Percentiles rank a stretch among this genome's conserved stretches.
These are phyloP conservation scores for Batkoa obscura DNA, from an alignment of 371 early-diverging fungal genomes.

Conservation along the genomic window DNA sequence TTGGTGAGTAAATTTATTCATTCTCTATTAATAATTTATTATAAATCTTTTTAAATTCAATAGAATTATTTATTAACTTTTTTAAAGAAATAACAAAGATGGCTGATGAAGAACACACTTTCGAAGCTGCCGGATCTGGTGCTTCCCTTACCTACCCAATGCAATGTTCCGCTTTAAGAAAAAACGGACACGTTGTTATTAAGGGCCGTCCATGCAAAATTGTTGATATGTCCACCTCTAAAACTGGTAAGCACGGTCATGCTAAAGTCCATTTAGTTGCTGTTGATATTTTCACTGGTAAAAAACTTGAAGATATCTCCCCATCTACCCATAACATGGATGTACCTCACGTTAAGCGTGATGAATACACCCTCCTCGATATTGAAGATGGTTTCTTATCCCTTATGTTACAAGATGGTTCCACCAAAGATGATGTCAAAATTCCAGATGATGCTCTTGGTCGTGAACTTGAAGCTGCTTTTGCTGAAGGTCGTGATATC, in stretches of 20 bases:
- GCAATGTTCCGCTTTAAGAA: constrained; percentile 97
- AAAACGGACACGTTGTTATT: constrained; percentile 93
- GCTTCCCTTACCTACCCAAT: constrained; percentile 89
- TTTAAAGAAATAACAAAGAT: constrained; percentile 9
- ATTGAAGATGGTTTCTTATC: constrained; percentile 85
- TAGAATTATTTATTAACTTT: too few species aligned
- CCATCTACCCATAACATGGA: constrained; percentile 99
- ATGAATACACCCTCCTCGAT: constrained; percentile 68
- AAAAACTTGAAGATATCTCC: constrained; percentile 87
- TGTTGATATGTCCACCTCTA: constrained; percentile 89
- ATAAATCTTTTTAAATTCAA: too few species aligned
- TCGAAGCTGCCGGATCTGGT: constrained; percentile 56
- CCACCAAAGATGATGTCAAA: constrained; percentile 90
- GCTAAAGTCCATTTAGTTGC: constrained; percentile 96
- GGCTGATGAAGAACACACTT: constrained; percentile 36
- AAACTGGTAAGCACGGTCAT: constrained; percentile 99
- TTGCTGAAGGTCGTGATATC: constrained; percentile 63
- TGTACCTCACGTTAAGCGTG: constrained; percentile 83
- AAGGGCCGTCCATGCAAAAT: constrained; percentile 99
- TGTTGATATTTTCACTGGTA: constrained; percentile 92
- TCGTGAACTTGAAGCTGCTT: constrained; percentile 43
- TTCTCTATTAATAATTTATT: too few species aligned
- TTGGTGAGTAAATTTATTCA: too few species aligned
- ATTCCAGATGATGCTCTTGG: constrained; percentile 77
- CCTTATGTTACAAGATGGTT: constrained; percentile 58